Conservation (phyloP, 768 basidiomycete species). For the Rhizopogon roseolus region DNA sequence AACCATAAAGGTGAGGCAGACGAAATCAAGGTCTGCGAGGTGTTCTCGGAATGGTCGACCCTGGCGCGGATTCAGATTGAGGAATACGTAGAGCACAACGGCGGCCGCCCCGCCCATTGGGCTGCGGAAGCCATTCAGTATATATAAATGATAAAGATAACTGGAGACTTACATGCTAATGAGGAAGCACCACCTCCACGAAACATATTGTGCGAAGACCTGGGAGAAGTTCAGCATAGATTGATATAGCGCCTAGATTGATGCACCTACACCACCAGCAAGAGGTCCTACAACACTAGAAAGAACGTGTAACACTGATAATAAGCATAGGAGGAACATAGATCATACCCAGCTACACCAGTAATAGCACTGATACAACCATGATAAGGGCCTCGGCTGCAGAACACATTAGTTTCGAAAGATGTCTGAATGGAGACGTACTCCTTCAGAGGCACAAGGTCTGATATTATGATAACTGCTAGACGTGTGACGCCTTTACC, state of each 20-base stretch:
- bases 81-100: conserved; percentile 61
- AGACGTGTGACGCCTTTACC: conserved; percentile 78
- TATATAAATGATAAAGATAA: not conserved
- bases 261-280: conserved; percentile 64
- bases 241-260: not conserved
- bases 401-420: not conserved
- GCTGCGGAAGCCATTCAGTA: conserved; percentile 28
- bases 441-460: conserved; percentile 81
- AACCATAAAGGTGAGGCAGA: conserved; percentile 61
- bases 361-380: conserved; percentile 77
- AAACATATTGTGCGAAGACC: conserved; percentile 72
- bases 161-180: conserved; percentile 57
- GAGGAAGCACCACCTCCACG: conserved; percentile 85
- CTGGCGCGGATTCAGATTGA: conserved; percentile 75
- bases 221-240: conserved; percentile 4
- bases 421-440: conserved; percentile 25
- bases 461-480: conserved; percentile 73
- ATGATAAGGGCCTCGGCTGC: conserved; percentile 72
- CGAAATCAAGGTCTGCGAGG: conserved; percentile 64
- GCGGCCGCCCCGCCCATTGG: conserved; percentile 71
- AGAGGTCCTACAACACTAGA: conserved; percentile 69
- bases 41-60: conserved; percentile 55
- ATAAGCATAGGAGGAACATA: not conserved
- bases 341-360: conserved; percentile 52
- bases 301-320: not conserved